Evolutionary conservation across 805 yeast species (phyloP).

Genomic region (Saccharomycopsis synnaedendra): DNA sequence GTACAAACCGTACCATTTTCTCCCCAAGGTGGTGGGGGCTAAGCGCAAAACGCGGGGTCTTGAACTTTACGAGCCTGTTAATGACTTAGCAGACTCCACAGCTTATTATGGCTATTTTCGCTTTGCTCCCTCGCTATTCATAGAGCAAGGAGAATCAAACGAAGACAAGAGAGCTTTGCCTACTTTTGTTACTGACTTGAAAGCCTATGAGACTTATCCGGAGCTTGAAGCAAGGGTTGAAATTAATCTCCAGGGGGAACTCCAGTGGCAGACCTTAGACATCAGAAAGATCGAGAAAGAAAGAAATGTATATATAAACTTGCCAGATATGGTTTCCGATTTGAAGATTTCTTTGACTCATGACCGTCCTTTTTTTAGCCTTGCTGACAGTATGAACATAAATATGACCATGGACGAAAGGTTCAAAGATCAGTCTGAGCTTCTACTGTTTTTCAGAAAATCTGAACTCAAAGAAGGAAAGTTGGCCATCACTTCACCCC

Average conservation of each 20-base stretch:
- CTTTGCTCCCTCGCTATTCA: constrained; percentile 30
- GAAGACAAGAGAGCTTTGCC: neutral
- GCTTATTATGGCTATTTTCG: constrained; percentile 29
- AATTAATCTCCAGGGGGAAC: constrained; percentile 23
- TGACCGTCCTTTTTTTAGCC: constrained; percentile 25
- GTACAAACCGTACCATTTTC: neutral
- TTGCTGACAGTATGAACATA: neutral
- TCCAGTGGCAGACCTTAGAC: constrained; percentile 28
- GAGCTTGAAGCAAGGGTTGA: constrained; percentile 43
- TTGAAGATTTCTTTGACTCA: constrained; percentile 29
- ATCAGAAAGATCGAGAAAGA: constrained; percentile 36
- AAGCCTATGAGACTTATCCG: constrained; percentile 27
- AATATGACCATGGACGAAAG: neutral
- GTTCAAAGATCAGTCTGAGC: neutral
- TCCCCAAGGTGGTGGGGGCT: neutral
- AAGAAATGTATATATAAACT: constrained; percentile 27
- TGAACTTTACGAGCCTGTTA: constrained; percentile 10
- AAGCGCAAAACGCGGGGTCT: too few species aligned
- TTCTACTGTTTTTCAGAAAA: neutral
- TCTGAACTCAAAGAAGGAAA: constrained; percentile 4
- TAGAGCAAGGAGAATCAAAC: neutral
- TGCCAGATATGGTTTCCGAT: constrained; percentile 31
- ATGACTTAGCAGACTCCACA: constrained; percentile 10
- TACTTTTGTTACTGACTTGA: constrained; percentile 1
- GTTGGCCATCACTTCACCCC: too few species aligned